Percentiles rank a stretch among this genome's conserved stretches.
These are phyloP conservation scores for Kwoniella sp. DNA, from an alignment of 768 basidiomycete genomes.

Conservation along the genomic window DNA sequence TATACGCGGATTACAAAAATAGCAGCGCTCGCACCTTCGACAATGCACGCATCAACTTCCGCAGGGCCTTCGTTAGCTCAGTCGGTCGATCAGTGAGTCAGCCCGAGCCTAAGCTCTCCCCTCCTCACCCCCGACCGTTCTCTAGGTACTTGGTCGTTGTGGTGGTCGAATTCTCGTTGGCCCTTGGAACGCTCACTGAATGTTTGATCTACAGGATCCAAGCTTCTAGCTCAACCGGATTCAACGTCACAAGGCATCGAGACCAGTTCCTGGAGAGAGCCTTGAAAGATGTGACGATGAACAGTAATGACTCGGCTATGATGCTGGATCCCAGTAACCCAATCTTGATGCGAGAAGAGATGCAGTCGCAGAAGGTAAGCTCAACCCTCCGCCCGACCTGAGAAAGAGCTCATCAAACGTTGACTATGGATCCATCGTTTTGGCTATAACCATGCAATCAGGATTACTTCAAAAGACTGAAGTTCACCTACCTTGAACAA, in stretches of 20 bases:
- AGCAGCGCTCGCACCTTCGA: constrained; percentile 16
- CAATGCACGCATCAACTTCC: constrained; percentile 11
- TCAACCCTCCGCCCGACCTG: no score
- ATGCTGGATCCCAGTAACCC: constrained; percentile 46
- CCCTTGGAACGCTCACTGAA: no score
- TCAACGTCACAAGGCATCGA: constrained; percentile 34
- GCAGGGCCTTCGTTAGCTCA: constrained; percentile 20
- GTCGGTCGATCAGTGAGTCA: constrained; percentile 32
- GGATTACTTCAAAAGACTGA: constrained; percentile 60
- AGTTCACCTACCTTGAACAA: constrained; percentile 86
- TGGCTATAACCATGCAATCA: constrained; percentile 14
- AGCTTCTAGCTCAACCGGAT: constrained; percentile 9
- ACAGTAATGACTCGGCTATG: constrained; percentile 39
- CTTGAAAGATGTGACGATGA: constrained; percentile 37
- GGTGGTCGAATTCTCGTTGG: no score
- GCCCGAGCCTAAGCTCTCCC: no score
- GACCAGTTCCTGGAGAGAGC: constrained; percentile 44
- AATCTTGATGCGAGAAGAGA: constrained; percentile 39
- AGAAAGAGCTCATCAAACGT: no score
- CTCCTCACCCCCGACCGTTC: no score
- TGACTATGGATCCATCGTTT: no score
- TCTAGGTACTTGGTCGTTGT: no score
- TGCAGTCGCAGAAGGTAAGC: constrained; percentile 48
- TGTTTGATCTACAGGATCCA: constrained; percentile 15
- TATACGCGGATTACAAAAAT: no score